Conservation (phyloP, 2,329 filamentous ascomycete species). For the Aspergillus ibericus region DNA sequence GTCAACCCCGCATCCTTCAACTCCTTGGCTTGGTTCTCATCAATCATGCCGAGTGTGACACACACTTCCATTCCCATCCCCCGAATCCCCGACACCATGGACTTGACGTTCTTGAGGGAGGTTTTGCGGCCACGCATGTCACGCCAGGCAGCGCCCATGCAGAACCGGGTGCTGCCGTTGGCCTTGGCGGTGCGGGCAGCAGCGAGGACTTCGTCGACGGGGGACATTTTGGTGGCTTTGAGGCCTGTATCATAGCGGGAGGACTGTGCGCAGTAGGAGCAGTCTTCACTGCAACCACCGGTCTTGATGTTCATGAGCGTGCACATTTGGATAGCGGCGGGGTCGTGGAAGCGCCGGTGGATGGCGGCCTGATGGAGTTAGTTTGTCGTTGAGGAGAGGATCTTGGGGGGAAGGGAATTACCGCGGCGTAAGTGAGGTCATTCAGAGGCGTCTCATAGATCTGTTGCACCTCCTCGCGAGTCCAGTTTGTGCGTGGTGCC, state of each 20-base stretch:
- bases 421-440: conserved; percentile 73
- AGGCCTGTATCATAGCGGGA: conserved; percentile 77
- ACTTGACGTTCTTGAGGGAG: conserved; percentile 76
- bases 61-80: conserved; percentile 86
- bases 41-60: conserved; percentile 93
- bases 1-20: conserved; percentile 82
- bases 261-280: conserved; percentile 88
- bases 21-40: conserved; percentile 74
- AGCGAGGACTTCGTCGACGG: conserved; percentile 76
- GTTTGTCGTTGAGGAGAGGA: background rate
- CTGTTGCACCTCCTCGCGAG: conserved; percentile 73
- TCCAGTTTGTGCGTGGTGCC: conserved; percentile 71
- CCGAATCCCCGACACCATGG: conserved; percentile 80
- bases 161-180: conserved; percentile 88
- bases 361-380: conserved; percentile 61
- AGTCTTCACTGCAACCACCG: conserved; percentile 88
- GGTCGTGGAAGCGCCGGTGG: conserved; percentile 83
- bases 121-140: conserved; percentile 92
- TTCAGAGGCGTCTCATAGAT: conserved; percentile 81
- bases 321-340: conserved; percentile 83
- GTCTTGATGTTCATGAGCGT: conserved; percentile 97
- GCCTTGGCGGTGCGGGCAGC: conserved; percentile 75
- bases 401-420: conserved; percentile 46
- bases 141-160: conserved; percentile 91
- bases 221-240: conserved; percentile 74